Evolutionary conservation across 1,139 yeast genomes (phyloP).

Genomic region (Schwanniomyces etchellsii): DNA sequence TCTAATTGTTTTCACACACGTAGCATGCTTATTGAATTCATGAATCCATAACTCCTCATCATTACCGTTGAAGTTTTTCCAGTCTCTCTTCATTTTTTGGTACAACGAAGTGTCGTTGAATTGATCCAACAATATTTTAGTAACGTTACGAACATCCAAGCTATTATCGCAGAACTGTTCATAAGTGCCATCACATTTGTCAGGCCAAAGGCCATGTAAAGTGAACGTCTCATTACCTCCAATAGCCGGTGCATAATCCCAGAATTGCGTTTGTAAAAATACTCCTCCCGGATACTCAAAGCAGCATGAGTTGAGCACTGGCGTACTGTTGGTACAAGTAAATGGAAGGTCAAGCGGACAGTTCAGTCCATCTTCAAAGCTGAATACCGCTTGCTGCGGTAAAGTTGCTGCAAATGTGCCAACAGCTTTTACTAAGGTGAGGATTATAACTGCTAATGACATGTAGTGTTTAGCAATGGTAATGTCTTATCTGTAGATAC

Average conservation of each 20-base stretch:
- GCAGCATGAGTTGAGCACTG: constrained; percentile 59
- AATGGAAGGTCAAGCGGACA: constrained; percentile 64
- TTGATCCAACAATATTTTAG: constrained; percentile 42
- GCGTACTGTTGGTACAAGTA: constrained; percentile 42
- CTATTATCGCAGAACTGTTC: constrained; percentile 62
- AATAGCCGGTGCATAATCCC: constrained; percentile 73
- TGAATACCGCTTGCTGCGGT: neutral
- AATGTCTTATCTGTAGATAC: neutral
- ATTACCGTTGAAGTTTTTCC: constrained; percentile 76
- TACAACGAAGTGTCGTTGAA: constrained; percentile 50
- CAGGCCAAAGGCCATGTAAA: constrained; percentile 49
- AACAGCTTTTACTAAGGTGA: too few species aligned
- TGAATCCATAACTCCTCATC: constrained; percentile 85
- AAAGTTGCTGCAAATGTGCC: too few species aligned
- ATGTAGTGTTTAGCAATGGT: too few species aligned
- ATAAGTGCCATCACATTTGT: constrained; percentile 36
- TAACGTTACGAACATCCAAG: constrained; percentile 48
- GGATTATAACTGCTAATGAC: too few species aligned
- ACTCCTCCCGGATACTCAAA: constrained; percentile 88
- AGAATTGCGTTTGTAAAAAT: constrained; percentile 81
- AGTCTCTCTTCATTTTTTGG: constrained; percentile 50
- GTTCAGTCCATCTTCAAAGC: too few species aligned
- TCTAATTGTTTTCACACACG: constrained; percentile 77
- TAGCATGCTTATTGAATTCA: constrained; percentile 93
- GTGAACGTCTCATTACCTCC: constrained; percentile 61